These are phyloP conservation scores for Lentinula lateritia DNA, from an alignment of 768 basidiomycete genomes.

Conservation along the genomic window DNA sequence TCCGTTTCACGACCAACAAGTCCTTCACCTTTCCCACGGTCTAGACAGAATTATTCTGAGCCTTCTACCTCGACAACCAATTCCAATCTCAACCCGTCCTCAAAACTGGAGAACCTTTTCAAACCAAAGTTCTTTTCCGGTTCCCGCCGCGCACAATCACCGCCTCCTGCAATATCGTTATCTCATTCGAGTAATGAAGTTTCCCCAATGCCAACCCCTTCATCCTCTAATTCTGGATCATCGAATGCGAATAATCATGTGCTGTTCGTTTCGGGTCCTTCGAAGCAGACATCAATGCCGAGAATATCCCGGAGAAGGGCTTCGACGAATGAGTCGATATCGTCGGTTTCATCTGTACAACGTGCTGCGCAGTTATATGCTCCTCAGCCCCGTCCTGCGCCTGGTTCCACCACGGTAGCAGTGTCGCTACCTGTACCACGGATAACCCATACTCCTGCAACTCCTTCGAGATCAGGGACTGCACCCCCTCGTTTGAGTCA, in stretches of 20 bases:
- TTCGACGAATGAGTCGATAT: slow-evolving; percentile 6
- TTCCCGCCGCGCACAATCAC: slow-evolving; percentile 4
- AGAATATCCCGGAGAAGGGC: slow-evolving; percentile 4
- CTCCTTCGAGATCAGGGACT: slow-evolving; percentile 23
- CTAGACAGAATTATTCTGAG: slow-evolving; percentile 2
- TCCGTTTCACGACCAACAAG: slow-evolving; percentile 21
- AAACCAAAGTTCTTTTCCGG: slow-evolving; percentile 7
- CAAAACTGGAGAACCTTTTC: slow-evolving; percentile 2
- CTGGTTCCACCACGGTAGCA: neutral
- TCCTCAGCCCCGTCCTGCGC: slow-evolving; percentile 4
- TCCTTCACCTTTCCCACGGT: slow-evolving; percentile 20
- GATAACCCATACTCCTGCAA: slow-evolving; percentile 31
- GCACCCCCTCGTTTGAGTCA: slow-evolving; percentile 15
- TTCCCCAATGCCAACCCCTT: slow-evolving; percentile 1
- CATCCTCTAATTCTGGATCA: slow-evolving; percentile 4
- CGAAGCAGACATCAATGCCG: neutral
- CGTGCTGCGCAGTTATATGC: neutral
- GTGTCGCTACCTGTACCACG: slow-evolving; percentile 15
- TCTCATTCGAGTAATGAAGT: neutral
- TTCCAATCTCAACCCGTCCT: neutral
- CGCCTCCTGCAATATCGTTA: neutral
- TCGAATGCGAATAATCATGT: slow-evolving; percentile 1
- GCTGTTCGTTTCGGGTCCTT: slow-evolving; percentile 7
- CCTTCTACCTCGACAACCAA: slow-evolving; percentile 4
- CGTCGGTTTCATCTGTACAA: slow-evolving; percentile 5